These are phyloP conservation scores for Stenogyne calaminthoides DNA, from an alignment of 305 asterid species.

Conservation along the genomic window DNA sequence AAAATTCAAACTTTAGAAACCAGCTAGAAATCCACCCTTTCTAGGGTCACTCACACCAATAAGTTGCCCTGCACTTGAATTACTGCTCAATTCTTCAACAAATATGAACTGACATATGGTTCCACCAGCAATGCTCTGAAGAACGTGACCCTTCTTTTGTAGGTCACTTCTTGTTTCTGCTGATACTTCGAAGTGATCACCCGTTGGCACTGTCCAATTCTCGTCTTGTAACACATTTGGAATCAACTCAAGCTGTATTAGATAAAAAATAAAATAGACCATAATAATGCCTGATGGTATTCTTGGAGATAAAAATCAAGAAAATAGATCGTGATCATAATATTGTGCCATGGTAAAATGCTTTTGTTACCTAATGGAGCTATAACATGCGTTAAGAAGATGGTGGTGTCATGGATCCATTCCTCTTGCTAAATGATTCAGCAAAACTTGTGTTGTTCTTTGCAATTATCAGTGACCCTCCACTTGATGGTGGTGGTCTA, in stretches of 20 bases:
- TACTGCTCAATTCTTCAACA: constrained; percentile 43
- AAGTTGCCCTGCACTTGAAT: constrained; percentile 36
- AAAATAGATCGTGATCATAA: no score
- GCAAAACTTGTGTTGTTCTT: constrained; percentile 52
- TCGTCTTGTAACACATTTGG: constrained; percentile 61
- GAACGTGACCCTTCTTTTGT: constrained; percentile 56
- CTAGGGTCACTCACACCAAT: constrained; percentile 76
- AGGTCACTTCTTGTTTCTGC: constrained; percentile 39
- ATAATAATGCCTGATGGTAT: constrained; percentile 57
- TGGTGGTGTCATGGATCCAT: constrained; percentile 77
- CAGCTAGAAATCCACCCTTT: constrained; percentile 80
- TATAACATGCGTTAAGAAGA: constrained; percentile 57
- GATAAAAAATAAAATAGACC: not conserved
- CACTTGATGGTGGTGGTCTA: constrained; percentile 76
- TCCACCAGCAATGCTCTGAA: constrained; percentile 51
- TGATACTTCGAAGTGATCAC: constrained; percentile 60
- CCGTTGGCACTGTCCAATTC: constrained; percentile 70
- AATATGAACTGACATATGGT: constrained; percentile 66
- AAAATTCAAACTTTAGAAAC: constrained; percentile 39
- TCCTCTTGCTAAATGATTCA: constrained; percentile 49
- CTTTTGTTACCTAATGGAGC: no score
- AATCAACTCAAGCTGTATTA: constrained; percentile 47
- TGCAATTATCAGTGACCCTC: constrained; percentile 61
- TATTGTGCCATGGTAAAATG: no score
- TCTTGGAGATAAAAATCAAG: no score